A percentile compares a stretch with the other conserved stretches of the same genome.
These are phyloP conservation scores for Fraxinus anomala DNA, from an alignment of 257 asterid species.

Conservation along the genomic window DNA sequence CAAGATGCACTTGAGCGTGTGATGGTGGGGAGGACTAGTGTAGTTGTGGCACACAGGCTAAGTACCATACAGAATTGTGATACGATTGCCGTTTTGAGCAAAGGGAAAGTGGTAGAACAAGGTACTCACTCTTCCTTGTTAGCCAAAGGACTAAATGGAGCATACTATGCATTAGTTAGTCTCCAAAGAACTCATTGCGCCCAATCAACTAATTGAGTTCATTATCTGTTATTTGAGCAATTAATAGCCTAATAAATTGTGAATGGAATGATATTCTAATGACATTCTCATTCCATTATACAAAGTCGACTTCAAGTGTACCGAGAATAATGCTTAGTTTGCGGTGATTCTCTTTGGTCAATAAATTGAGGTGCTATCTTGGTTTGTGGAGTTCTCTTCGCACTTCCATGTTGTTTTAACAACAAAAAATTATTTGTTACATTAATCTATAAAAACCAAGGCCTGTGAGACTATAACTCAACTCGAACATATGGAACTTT, in stretches of 20 bases:
- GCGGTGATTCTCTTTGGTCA: not conserved
- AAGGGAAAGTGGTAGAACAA: constrained; percentile 69
- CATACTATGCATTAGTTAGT: constrained; percentile 65
- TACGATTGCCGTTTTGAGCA: constrained; percentile 66
- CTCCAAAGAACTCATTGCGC: constrained; percentile 54
- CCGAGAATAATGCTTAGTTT: not conserved
- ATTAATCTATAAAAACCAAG: too few species aligned
- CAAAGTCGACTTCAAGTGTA: not conserved
- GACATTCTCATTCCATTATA: not conserved
- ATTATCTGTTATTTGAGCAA: not conserved
- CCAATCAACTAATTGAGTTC: constrained; percentile 11
- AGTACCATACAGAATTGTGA: constrained; percentile 77
- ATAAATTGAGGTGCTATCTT: not conserved
- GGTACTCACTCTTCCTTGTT: constrained; percentile 77
- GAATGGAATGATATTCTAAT: not conserved
- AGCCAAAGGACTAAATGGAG: constrained; percentile 59
- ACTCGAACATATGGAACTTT: too few species aligned
- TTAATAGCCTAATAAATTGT: not conserved
- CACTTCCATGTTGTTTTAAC: too few species aligned
- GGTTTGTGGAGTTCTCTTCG: too few species aligned
- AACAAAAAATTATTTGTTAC: too few species aligned
- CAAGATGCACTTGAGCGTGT: constrained; percentile 85
- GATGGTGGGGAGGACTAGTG: constrained; percentile 81
- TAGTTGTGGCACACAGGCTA: constrained; percentile 86
- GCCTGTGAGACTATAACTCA: too few species aligned